Percentiles rank a stretch among this genome's conserved stretches.
Conservation (phyloP, 768 basidiomycete genomes). For the Collybia sp. region DNA sequence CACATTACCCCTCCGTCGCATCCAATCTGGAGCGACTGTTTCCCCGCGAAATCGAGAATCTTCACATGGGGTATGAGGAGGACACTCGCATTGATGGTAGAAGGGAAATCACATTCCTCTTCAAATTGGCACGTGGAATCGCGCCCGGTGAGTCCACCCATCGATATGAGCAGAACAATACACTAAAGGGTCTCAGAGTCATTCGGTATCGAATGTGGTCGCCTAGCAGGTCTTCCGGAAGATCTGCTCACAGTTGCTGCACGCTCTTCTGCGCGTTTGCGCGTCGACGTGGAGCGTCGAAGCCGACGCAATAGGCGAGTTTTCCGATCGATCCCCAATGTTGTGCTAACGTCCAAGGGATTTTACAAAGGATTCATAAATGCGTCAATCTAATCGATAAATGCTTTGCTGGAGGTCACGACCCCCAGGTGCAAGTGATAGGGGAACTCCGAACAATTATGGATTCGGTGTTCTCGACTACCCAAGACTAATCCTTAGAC, state of each 20-base stretch:
- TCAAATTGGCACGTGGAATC: slow-evolving; percentile 66
- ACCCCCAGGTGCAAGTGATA: slow-evolving; percentile 14
- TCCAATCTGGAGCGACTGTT: slow-evolving; percentile 55
- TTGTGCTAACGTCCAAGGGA: background rate
- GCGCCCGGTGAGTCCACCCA: slow-evolving; percentile 42
- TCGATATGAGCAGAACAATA: background rate
- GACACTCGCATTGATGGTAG: slow-evolving; percentile 67
- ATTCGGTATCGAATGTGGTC: slow-evolving; percentile 90
- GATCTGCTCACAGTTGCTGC: slow-evolving; percentile 59
- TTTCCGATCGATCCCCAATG: background rate
- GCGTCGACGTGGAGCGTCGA: slow-evolving; percentile 44
- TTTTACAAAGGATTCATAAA: slow-evolving; percentile 14
- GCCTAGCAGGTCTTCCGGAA: slow-evolving; percentile 81
- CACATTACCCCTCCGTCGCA: slow-evolving; percentile 90
- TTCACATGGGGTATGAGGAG: slow-evolving; percentile 84
- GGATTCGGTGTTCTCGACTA: slow-evolving; percentile 14
- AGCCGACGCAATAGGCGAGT: slow-evolving; percentile 46
- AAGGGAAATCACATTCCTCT: slow-evolving; percentile 84
- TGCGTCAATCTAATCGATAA: slow-evolving; percentile 20
- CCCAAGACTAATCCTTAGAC: slow-evolving; percentile 19
- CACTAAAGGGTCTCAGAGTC: slow-evolving; percentile 41
- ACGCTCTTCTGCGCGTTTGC: slow-evolving; percentile 49
- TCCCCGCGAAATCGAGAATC: slow-evolving; percentile 60
- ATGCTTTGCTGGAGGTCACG: slow-evolving; percentile 8
- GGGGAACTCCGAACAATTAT: slow-evolving; percentile 21